Conservation (phyloP, 345 rosid genomes). For the Toxicodendron radicans region DNA sequence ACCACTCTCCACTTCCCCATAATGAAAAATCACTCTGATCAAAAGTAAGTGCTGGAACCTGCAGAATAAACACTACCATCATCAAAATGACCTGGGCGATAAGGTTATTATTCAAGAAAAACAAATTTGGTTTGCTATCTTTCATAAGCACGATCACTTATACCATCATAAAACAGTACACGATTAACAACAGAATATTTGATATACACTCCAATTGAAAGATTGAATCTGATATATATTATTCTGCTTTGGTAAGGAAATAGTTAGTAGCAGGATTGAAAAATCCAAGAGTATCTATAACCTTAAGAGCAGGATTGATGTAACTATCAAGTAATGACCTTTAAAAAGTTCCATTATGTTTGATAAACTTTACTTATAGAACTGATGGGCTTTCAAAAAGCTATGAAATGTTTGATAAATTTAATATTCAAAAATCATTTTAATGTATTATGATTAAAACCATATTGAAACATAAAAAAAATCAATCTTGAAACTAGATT, state of each 20-base stretch:
- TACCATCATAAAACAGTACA: neutral
- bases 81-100: neutral
- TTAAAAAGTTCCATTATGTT: no score
- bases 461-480: no score
- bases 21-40: slow-evolving; percentile 56
- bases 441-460: no score
- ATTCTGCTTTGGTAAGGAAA: neutral
- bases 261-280: neutral
- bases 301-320: neutral
- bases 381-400: no score
- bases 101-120: neutral
- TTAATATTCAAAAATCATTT: no score
- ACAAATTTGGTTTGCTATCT: neutral
- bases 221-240: no score
- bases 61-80: slow-evolving; percentile 14
- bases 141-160: neutral
- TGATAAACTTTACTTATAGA: no score
- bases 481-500: neutral
- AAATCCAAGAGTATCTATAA: neutral
- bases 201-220: neutral
- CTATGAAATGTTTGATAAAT: no score
- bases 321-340: no score
- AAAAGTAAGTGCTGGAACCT: slow-evolving; percentile 66
- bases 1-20: slow-evolving; percentile 99
- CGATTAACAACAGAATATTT: neutral